Evolutionary conservation across 2,329 filamentous ascomycete genomes (phyloP).

Genomic region (Trichoderma sp.): DNA sequence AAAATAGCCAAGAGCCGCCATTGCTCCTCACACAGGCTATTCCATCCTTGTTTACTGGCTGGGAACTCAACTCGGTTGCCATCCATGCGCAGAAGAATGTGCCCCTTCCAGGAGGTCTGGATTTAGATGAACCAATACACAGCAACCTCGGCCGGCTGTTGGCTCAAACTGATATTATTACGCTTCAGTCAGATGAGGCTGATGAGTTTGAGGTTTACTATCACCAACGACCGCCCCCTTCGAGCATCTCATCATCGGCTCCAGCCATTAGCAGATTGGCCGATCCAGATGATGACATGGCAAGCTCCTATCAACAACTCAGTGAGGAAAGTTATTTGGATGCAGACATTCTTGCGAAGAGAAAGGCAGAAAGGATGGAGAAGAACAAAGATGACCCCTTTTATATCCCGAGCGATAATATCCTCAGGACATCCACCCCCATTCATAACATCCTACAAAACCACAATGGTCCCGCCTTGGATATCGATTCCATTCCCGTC

Average conservation of each 20-base stretch:
- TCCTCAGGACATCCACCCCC: constrained; percentile 68
- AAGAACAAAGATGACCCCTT: constrained; percentile 93
- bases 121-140: constrained; percentile 83
- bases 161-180: constrained; percentile 54
- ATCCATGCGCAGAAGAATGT: constrained; percentile 81
- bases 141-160: constrained; percentile 69
- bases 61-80: constrained; percentile 91
- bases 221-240: constrained; percentile 55
- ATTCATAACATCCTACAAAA: constrained; percentile 74
- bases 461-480: constrained; percentile 75
- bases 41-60: constrained; percentile 80
- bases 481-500: constrained; percentile 94
- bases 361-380: constrained; percentile 75
- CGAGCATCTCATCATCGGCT: constrained; percentile 50
- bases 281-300: constrained; percentile 51
- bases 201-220: constrained; percentile 71
- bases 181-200: constrained; percentile 54
- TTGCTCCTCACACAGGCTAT: constrained; percentile 88
- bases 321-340: constrained; percentile 68
- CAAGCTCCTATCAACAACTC: constrained; percentile 60
- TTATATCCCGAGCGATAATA: constrained; percentile 69
- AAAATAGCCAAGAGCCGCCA: constrained; percentile 66
- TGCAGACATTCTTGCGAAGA: constrained; percentile 70
- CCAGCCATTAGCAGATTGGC: constrained; percentile 58
- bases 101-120: constrained; percentile 71